Evolutionary conservation across 495 filamentous ascomycete species (phyloP).

Genomic region (Penicillium ucsense): DNA sequence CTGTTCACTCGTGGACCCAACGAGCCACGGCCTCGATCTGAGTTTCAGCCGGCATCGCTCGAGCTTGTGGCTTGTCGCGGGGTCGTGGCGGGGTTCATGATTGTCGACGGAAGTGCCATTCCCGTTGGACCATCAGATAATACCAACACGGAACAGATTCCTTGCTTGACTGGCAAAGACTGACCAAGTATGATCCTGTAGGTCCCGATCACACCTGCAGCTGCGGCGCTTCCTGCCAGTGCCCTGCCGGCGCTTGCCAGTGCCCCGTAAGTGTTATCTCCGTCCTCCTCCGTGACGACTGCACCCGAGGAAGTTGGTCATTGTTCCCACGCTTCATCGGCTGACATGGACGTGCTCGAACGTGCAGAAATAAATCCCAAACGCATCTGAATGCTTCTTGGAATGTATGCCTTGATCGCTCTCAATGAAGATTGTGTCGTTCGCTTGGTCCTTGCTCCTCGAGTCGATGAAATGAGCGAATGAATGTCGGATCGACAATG

Average conservation of each 20-base stretch:
- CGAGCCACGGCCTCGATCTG: not conserved
- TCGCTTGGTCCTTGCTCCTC: too few relatives aligned
- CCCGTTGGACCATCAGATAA: too few relatives aligned
- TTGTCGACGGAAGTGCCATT: too few relatives aligned
- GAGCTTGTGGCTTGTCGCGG: slow-evolving; percentile 7
- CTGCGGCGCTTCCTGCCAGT: slow-evolving; percentile 39
- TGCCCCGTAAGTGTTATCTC: slow-evolving; percentile 28
- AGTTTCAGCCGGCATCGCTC: not conserved
- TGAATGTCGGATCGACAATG: too few relatives aligned
- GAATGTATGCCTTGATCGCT: too few relatives aligned
- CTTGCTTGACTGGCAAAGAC: too few relatives aligned
- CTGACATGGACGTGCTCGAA: not conserved
- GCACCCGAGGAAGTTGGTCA: too few relatives aligned
- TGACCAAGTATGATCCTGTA: not conserved
- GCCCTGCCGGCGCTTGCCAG: slow-evolving; percentile 36
- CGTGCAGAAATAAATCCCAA: slow-evolving; percentile 23
- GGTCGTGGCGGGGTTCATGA: slow-evolving; percentile 17
- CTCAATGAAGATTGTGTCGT: too few relatives aligned
- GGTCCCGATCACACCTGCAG: slow-evolving; percentile 34
- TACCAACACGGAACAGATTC: too few relatives aligned
- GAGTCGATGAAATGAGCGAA: too few relatives aligned
- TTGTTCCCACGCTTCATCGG: too few relatives aligned
- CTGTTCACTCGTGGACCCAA: not conserved
- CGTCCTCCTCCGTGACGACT: not conserved
- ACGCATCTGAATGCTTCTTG: not conserved